These are phyloP conservation scores for Bruguiera parviflora DNA, from an alignment of 345 rosid species.

Conservation along the genomic window DNA sequence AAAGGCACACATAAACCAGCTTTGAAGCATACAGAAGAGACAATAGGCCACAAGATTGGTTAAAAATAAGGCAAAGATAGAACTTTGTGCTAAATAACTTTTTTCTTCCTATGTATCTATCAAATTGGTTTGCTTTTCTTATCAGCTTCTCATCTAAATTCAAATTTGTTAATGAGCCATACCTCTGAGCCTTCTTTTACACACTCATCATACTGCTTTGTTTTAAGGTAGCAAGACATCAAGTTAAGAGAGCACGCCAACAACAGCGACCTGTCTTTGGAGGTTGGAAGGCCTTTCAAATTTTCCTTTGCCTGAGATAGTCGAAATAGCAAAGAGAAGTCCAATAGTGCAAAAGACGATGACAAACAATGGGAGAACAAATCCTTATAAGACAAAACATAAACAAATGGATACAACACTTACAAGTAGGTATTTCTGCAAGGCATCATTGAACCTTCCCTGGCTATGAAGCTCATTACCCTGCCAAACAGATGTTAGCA, in stretches of 20 bases:
- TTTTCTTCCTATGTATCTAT: neutral
- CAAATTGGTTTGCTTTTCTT: neutral
- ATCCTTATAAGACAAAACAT: neutral
- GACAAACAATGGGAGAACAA: neutral
- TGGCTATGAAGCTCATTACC: slow-evolving; percentile 85
- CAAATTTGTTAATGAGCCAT: slow-evolving; percentile 13
- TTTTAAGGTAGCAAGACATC: slow-evolving; percentile 97
- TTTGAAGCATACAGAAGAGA: neutral
- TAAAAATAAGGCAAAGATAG: neutral
- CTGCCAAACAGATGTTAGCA: slow-evolving; percentile 33
- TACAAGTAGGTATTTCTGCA: slow-evolving; percentile 76
- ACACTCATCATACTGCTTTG: slow-evolving; percentile 62
- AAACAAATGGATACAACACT: slow-evolving; percentile 24
- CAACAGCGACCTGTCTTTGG: slow-evolving; percentile 56
- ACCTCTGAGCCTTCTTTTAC: slow-evolving; percentile 90
- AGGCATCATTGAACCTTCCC: slow-evolving; percentile 66
- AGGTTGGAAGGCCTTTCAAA: slow-evolving; percentile 55
- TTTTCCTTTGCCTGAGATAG: slow-evolving; percentile 71
- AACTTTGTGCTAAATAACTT: neutral
- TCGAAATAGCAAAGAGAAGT: slow-evolving; percentile 2
- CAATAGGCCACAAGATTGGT: neutral
- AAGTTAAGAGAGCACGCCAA: slow-evolving; percentile 86
- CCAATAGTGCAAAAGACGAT: slow-evolving; percentile 8
- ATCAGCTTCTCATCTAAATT: neutral
- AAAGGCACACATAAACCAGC: neutral